Percentiles rank a stretch among this genome's conserved stretches.
Conservation (phyloP, 768 basidiomycete species). For the Multifurca ochricompacta region DNA sequence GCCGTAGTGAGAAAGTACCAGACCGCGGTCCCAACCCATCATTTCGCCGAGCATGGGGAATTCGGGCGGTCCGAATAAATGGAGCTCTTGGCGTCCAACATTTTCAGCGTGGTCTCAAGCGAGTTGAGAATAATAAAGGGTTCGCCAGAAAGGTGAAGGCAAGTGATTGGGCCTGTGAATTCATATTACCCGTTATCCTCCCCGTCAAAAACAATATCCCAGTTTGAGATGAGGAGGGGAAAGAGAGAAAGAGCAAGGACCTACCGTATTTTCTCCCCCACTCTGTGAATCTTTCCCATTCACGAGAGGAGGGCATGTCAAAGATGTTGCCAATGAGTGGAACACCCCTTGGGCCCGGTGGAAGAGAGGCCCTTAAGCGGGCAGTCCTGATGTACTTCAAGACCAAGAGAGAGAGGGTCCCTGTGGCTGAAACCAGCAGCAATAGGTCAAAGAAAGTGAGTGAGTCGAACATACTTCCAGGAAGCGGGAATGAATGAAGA, state of each 20-base stretch:
- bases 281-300: constrained; percentile 22
- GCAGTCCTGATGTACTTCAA: background rate
- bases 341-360: constrained; percentile 21
- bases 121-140: background rate
- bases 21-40: background rate
- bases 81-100: constrained; percentile 20
- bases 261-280: constrained; percentile 24
- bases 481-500: background rate
- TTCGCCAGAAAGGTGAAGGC: background rate
- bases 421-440: background rate
- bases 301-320: constrained; percentile 18
- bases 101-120: constrained; percentile 11
- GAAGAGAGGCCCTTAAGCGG: constrained; percentile 7
- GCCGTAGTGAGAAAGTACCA: constrained; percentile 6
- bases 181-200: too few relatives aligned
- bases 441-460: background rate
- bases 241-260: background rate
- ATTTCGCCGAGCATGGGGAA: constrained; percentile 4
- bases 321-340: constrained; percentile 23
- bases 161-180: background rate
- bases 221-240: background rate
- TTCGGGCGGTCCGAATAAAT: constrained; percentile 18
- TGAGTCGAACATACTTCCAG: background rate
- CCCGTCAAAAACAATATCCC: too few relatives aligned
- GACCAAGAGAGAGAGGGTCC: background rate